These are phyloP conservation scores for Cystobasidium pallidum DNA, from an alignment of 1,284 basidiomycete species.

Conservation along the genomic window DNA sequence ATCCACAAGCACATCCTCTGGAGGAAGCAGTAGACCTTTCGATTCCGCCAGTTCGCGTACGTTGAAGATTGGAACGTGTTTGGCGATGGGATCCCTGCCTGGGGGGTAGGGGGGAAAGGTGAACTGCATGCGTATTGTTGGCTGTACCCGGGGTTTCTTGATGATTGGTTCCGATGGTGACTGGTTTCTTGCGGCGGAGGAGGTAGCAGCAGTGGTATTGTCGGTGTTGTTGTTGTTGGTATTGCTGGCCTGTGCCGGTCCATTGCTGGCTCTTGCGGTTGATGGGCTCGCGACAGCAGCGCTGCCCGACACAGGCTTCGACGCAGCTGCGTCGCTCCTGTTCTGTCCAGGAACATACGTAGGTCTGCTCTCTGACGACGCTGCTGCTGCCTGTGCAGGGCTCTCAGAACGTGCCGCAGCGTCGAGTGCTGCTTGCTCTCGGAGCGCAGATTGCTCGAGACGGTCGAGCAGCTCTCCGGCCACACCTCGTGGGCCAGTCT, in stretches of 20 bases:
- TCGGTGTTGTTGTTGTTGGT: no score
- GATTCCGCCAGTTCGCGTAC: slow-evolving; percentile 30
- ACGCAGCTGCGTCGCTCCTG: not conserved
- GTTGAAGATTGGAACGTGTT: slow-evolving; percentile 44
- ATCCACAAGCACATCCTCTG: slow-evolving; percentile 30
- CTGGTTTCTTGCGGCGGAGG: no score
- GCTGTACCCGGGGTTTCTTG: slow-evolving; percentile 36
- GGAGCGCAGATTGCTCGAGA: slow-evolving; percentile 27
- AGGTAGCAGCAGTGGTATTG: not conserved
- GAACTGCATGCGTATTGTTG: slow-evolving; percentile 43
- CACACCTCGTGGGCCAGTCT: slow-evolving; percentile 27
- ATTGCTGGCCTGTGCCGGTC: no score
- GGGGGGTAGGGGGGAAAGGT: slow-evolving; percentile 32
- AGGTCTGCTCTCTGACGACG: slow-evolving; percentile 1
- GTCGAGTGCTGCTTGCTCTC: slow-evolving; percentile 29
- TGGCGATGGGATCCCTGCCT: slow-evolving; percentile 14
- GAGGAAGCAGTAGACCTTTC: slow-evolving; percentile 23
- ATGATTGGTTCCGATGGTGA: slow-evolving; percentile 11
- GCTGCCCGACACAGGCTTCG: not conserved
- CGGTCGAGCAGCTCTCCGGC: slow-evolving; percentile 28
- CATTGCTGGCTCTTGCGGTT: not conserved
- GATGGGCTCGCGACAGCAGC: no score
- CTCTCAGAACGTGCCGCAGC: not conserved
- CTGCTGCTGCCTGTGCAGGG: not conserved
- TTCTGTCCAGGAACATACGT: slow-evolving; percentile 39